Evolutionary conservation across 106 monocot genomes (phyloP), one percentile per base, ranked within the genome.

Genomic region (Platanthera guangdongensis): DNA sequence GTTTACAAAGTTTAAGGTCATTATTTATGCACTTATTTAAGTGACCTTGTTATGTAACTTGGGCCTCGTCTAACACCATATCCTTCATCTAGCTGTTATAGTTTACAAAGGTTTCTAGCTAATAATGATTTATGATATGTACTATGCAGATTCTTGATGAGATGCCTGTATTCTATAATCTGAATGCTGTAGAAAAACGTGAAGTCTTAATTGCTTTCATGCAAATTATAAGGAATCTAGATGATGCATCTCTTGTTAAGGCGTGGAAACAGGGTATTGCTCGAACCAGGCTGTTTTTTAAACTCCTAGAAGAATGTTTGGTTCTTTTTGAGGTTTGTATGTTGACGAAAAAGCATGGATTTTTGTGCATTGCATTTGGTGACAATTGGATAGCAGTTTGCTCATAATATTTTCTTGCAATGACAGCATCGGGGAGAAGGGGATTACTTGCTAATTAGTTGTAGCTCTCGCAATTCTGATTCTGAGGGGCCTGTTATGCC

Each of bases 261-360:
- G 94, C 99, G 73, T 99, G 99, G 99, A 91, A 99, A 74, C 99
- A 99, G 63, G 92, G 90, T 22, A 83, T 94, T 80, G 94, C 99
- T 77, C 76, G 99, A 72, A 99, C 99, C 25, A 84, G 94, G 83
- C 81, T 99, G 72, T 99, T 99, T 84, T 99, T 99, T 79, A 99
- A 99, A 57, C 94, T 99, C 62, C 79, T 99, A 45, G 99, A 99
- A 90, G 99, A 99, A 84, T 99, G 94, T 71, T 88, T 99, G 76
- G 22, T 76, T 71, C 94, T 92, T 83, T 99, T 99, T 84, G 99
- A 99, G 92, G 99, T 99, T 68, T 68, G 84, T 83, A 53, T 54
- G 19, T 32, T 32, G 12, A 54, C 10, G 30, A 15, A 45, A 8
- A 70, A 14, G 11, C 64, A 47, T 5, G 47, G 9, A 14, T 51